Evolutionary conservation across 2,329 filamentous ascomycete species (phyloP).

Genomic region (Cytospora paraplurivora): DNA sequence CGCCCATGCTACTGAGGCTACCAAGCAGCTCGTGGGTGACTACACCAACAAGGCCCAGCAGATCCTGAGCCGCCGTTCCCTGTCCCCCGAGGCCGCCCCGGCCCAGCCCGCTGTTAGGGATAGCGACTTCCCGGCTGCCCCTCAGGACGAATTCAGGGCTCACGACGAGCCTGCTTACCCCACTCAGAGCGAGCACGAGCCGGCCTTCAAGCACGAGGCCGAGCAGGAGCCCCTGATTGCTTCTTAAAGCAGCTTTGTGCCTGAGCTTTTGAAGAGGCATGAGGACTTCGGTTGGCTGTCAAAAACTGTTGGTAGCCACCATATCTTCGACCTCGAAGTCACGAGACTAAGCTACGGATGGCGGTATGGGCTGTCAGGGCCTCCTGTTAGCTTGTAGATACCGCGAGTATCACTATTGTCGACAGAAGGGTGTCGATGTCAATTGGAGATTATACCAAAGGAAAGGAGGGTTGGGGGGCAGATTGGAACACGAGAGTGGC

Average conservation of each 20-base stretch:
- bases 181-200: constrained; percentile 34
- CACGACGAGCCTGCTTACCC: constrained; percentile 30
- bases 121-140: constrained; percentile 52
- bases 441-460: constrained; percentile 5
- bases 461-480: not conserved
- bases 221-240: constrained; percentile 40
- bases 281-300: not conserved
- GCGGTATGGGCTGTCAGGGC: not conserved
- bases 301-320: not conserved
- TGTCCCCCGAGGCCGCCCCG: constrained; percentile 43
- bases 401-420: not conserved
- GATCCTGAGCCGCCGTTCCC: constrained; percentile 55
- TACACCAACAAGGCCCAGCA: constrained; percentile 69
- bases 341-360: not conserved
- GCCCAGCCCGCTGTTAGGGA: constrained; percentile 41
- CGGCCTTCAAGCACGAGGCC: constrained; percentile 33
- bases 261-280: not conserved
- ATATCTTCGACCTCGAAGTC: not conserved
- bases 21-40: constrained; percentile 69
- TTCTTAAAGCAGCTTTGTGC: constrained; percentile 33
- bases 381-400: not conserved
- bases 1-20: constrained; percentile 61
- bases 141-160: constrained; percentile 41
- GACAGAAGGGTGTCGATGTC: not conserved
- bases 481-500: not conserved